Percentiles rank a stretch among this genome's conserved stretches.
Conservation (phyloP, 208 protist species). For the Crithidia acanthocephali region DNA sequence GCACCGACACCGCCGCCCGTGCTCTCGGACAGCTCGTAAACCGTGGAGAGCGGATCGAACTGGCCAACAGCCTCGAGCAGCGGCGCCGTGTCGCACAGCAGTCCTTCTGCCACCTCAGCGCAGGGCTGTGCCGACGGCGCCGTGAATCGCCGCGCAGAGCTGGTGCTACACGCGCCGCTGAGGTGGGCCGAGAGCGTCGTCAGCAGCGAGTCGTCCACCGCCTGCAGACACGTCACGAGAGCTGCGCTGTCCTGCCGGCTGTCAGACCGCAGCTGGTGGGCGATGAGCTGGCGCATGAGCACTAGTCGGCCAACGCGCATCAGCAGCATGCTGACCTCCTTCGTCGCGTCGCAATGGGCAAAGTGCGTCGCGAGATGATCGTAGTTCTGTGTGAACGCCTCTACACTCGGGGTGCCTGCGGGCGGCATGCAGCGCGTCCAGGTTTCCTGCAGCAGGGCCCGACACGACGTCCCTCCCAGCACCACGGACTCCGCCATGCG, state of each 20-base stretch:
- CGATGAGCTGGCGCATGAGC: constrained; percentile 91
- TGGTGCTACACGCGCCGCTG: not conserved
- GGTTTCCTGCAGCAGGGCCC: constrained; percentile 13
- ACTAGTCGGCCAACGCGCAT: constrained; percentile 72
- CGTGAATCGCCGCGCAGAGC: not conserved
- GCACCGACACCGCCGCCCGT: not conserved
- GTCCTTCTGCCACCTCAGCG: constrained; percentile 19
- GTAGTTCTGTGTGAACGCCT: constrained; percentile 41
- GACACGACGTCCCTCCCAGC: constrained; percentile 13
- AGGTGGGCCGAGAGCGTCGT: constrained; percentile 77
- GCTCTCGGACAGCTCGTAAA: constrained; percentile 24
- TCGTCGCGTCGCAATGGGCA: not conserved
- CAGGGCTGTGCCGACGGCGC: constrained; percentile 11
- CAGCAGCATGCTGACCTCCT: constrained; percentile 39
- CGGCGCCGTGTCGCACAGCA: constrained; percentile 22
- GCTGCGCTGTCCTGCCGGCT: constrained; percentile 86
- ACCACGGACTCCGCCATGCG: constrained; percentile 33
- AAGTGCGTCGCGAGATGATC: constrained; percentile 36
- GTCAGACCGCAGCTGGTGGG: constrained; percentile 84
- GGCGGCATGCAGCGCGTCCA: constrained; percentile 33
- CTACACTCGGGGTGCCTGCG: constrained; percentile 8
- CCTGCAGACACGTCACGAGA: constrained; percentile 75
- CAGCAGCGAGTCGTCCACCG: constrained; percentile 90
- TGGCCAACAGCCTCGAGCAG: constrained; percentile 24
- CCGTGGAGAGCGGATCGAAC: constrained; percentile 15